Evolutionary conservation across 2,329 filamentous ascomycete genomes (phyloP).

Genomic region (Colletotrichum tofieldiae): DNA sequence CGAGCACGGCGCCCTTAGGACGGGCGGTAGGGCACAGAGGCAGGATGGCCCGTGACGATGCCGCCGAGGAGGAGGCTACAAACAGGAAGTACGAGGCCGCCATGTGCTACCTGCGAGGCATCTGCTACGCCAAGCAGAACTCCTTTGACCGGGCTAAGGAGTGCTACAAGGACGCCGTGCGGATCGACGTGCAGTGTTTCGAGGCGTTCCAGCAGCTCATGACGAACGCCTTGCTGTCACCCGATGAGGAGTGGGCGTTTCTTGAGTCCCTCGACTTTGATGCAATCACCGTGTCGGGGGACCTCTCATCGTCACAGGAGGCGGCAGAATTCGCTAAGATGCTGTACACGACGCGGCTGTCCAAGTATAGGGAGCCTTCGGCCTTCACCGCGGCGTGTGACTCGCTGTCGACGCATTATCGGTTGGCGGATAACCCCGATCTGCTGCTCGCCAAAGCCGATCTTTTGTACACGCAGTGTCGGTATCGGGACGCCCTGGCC

Average conservation of each 20-base stretch:
- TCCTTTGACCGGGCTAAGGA: slow-evolving; percentile 97
- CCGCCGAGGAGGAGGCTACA: slow-evolving; percentile 76
- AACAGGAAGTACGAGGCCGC: slow-evolving; percentile 92
- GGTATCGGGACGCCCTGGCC: slow-evolving; percentile 87
- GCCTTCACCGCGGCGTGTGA: slow-evolving; percentile 90
- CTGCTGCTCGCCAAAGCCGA: slow-evolving; percentile 92
- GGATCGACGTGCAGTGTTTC: slow-evolving; percentile 98
- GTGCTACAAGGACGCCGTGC: slow-evolving; percentile 97
- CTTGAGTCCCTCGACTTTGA: slow-evolving; percentile 93
- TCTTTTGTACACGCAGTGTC: slow-evolving; percentile 93
- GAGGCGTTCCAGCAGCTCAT: slow-evolving; percentile 98
- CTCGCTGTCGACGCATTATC: slow-evolving; percentile 94
- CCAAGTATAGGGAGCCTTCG: slow-evolving; percentile 91
- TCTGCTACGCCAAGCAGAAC: slow-evolving; percentile 97
- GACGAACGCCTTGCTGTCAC: slow-evolving; percentile 93
- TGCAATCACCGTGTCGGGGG: slow-evolving; percentile 77
- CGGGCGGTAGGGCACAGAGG: slow-evolving; percentile 49
- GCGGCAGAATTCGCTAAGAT: slow-evolving; percentile 95
- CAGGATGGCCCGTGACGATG: slow-evolving; percentile 56
- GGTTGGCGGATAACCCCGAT: slow-evolving; percentile 87
- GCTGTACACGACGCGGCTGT: slow-evolving; percentile 95
- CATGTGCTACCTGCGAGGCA: slow-evolving; percentile 95
- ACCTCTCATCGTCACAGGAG: slow-evolving; percentile 82
- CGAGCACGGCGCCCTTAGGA: slow-evolving; percentile 71
- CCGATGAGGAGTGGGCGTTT: slow-evolving; percentile 91